Conservation (phyloP, 208 protist species). For the Leishmania tarentolae region DNA sequence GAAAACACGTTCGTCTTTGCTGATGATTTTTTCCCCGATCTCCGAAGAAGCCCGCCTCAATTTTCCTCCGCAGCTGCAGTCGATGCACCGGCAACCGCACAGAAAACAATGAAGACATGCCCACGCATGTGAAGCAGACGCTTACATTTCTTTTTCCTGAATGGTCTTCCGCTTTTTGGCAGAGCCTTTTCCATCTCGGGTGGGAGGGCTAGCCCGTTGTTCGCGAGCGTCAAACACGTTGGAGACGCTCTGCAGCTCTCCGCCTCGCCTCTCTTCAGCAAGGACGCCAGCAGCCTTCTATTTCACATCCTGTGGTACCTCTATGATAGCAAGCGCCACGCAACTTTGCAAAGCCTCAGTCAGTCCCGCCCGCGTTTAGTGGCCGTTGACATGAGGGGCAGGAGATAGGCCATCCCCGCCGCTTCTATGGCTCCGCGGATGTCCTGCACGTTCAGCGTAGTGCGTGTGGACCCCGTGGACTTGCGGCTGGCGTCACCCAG, state of each 20-base stretch:
- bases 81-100: not conserved
- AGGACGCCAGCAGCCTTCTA: not conserved
- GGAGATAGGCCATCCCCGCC: conserved; percentile 71
- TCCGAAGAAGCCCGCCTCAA: not conserved
- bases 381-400: conserved; percentile 52
- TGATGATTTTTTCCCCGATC: not conserved
- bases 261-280: not conserved
- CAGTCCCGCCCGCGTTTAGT: conserved; percentile 51
- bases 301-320: not conserved
- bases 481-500: conserved; percentile 70
- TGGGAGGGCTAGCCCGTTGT: not conserved
- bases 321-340: not conserved
- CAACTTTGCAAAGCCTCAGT: not conserved
- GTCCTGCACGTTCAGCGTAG: conserved; percentile 70
- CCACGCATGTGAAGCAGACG: not conserved
- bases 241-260: not conserved
- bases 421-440: conserved; percentile 63
- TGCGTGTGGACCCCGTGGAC: conserved; percentile 42
- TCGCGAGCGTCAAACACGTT: too few relatives aligned
- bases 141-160: not conserved
- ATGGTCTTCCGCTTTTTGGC: too few relatives aligned
- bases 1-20: not conserved
- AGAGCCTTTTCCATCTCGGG: not conserved
- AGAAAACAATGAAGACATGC: not conserved
- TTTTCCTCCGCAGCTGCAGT: too few relatives aligned